phyloP scores from a whole-genome alignment of 208 protist genomes.

The Crithidia mellificae region DNA sequence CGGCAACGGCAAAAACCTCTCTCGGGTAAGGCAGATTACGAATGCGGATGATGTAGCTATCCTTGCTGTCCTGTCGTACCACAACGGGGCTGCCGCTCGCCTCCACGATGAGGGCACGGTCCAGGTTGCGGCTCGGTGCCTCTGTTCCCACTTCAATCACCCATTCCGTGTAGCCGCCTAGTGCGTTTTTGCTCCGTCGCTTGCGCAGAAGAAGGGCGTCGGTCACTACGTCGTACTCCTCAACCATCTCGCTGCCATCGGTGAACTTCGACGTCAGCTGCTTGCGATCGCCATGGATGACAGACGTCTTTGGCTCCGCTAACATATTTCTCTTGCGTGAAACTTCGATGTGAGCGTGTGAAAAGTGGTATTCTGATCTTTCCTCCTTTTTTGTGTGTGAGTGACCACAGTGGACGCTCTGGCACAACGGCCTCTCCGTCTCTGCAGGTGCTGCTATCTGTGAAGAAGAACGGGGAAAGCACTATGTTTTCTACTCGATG shows the following conservation, averaged over 20 bases:
- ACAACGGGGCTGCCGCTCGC: conserved; percentile 77
- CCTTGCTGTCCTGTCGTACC: conserved; percentile 79
- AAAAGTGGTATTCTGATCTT: too few species aligned
- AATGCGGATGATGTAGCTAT: conserved; percentile 88
- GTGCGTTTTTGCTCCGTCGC: conserved; percentile 55
- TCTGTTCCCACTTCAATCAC: conserved; percentile 87
- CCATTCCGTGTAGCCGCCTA: conserved; percentile 88
- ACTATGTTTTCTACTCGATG: too few species aligned
- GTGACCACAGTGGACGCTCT: too few species aligned
- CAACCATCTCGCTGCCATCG: conserved; percentile 89
- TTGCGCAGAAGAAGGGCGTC: conserved; percentile 92
- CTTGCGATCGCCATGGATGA: conserved; percentile 79
- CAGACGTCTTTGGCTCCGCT: conserved; percentile 74
- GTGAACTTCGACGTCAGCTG: conserved; percentile 89
- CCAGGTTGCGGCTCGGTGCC: conserved; percentile 48
- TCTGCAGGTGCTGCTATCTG: too few species aligned
- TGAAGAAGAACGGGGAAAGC: too few species aligned
- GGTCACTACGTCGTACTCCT: conserved; percentile 94
- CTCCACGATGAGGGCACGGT: conserved; percentile 75
- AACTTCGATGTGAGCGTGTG: too few species aligned
- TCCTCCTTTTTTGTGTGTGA: too few species aligned
- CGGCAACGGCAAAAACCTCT: conserved; percentile 78
- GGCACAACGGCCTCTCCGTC: too few species aligned
- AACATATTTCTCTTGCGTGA: conserved; percentile 44
- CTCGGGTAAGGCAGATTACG: conserved; percentile 92